A percentile compares a stretch with the other conserved stretches of the same genome.
Conservation (phyloP, 768 basidiomycete species). For the Podaxis sp. region DNA sequence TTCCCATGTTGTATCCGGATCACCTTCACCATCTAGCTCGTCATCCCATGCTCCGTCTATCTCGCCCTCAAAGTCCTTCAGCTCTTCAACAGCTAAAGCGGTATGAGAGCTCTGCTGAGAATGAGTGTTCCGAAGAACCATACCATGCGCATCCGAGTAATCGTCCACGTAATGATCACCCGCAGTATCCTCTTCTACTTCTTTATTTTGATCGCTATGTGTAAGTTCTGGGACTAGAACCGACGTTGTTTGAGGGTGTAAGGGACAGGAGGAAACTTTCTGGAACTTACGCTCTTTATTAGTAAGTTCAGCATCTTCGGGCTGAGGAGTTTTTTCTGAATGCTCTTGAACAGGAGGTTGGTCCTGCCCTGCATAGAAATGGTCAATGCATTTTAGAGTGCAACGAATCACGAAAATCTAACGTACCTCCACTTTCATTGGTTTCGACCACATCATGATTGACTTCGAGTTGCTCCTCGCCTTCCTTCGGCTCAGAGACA, state of each 20-base stretch:
- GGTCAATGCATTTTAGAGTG: neutral
- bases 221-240: neutral
- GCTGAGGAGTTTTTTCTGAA: neutral
- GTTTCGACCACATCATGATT: neutral
- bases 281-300: constrained; percentile 5
- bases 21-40: constrained; percentile 22
- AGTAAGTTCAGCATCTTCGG: neutral
- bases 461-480: neutral
- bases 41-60: constrained; percentile 48
- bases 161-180: neutral
- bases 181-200: neutral
- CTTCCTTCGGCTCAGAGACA: neutral
- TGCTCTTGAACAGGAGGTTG: neutral
- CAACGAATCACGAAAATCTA: neutral
- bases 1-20: constrained; percentile 17
- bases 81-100: constrained; percentile 16
- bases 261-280: neutral
- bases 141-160: constrained; percentile 2
- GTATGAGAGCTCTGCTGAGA: constrained; percentile 1
- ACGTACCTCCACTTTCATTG: constrained; percentile 1
- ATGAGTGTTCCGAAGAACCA: neutral
- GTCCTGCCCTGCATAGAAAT: neutral
- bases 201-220: neutral
- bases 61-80: constrained; percentile 37
- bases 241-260: neutral